These are phyloP conservation scores for Syzygium aqueum DNA, from an alignment of 345 rosid genomes.

Conservation along the genomic window DNA sequence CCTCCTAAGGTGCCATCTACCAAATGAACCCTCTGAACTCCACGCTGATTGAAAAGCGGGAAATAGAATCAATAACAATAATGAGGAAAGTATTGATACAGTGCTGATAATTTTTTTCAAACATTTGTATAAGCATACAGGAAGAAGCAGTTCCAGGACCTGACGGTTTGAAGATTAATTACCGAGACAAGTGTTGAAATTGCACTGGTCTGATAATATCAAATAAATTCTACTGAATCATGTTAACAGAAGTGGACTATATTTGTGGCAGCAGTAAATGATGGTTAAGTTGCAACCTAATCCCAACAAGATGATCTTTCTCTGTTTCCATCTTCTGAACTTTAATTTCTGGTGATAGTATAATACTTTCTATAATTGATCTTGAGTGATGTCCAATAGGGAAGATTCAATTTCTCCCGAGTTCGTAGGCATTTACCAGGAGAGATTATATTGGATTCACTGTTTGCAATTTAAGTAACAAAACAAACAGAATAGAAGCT, in stretches of 20 bases:
- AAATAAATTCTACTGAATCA: background rate
- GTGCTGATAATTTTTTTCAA: background rate
- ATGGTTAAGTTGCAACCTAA: background rate
- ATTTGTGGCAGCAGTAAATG: background rate
- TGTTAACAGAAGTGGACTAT: background rate
- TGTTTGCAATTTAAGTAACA: background rate
- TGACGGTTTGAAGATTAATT: background rate
- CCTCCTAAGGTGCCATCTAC: constrained; percentile 91
- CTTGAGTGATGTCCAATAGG: background rate
- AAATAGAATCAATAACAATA: background rate
- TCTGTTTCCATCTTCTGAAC: background rate
- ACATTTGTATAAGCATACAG: background rate
- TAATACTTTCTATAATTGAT: background rate
- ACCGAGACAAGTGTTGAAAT: background rate
- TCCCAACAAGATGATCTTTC: background rate
- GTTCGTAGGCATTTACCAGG: background rate
- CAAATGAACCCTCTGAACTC: constrained; percentile 95
- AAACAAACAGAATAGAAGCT: background rate
- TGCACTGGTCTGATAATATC: background rate
- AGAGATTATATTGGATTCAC: background rate
- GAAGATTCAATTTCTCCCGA: background rate
- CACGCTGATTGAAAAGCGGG: constrained; percentile 54
- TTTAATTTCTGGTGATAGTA: background rate
- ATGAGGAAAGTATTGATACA: background rate
- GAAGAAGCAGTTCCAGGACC: background rate